These are phyloP conservation scores for Sporothrix brunneoviolacea DNA, from an alignment of 2,329 filamentous ascomycete genomes.

Conservation along the genomic window DNA sequence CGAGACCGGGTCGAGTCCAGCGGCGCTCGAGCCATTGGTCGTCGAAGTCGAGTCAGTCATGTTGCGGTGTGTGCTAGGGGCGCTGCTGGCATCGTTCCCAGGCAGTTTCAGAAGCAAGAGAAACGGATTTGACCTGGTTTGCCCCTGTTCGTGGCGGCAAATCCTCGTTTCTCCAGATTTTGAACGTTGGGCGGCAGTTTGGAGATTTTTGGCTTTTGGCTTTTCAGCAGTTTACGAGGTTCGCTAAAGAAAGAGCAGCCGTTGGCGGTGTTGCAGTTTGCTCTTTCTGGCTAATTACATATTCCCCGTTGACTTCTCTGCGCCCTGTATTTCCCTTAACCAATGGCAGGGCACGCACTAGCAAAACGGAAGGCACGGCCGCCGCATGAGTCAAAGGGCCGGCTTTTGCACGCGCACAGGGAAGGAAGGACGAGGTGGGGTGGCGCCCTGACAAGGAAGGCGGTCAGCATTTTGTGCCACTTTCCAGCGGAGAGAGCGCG, in stretches of 20 bases:
- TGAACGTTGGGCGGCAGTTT: background rate
- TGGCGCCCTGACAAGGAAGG: slow-evolving; percentile 17
- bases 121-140: slow-evolving; percentile 9
- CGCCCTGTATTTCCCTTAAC: slow-evolving; percentile 1
- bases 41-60: slow-evolving; percentile 45
- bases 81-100: slow-evolving; percentile 16
- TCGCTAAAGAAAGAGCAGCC: background rate
- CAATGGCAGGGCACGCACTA: slow-evolving; percentile 4
- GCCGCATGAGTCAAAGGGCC: slow-evolving; percentile 8
- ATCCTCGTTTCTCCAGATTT: slow-evolving; percentile 11
- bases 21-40: slow-evolving; percentile 29
- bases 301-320: background rate
- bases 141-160: slow-evolving; percentile 13
- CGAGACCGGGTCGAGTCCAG: slow-evolving; percentile 14
- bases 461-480: slow-evolving; percentile 20
- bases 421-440: slow-evolving; percentile 15
- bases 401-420: background rate
- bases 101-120: slow-evolving; percentile 7
- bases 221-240: slow-evolving; percentile 6
- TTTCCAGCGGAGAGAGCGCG: slow-evolving; percentile 4
- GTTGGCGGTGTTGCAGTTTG: slow-evolving; percentile 1
- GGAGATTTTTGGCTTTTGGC: slow-evolving; percentile 3
- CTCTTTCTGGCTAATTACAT: slow-evolving; percentile 4
- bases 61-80: slow-evolving; percentile 24
- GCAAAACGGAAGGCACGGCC: slow-evolving; percentile 3